phyloP scores from a whole-genome alignment of 2,329 filamentous ascomycete species.

The Pseudogymnoascus sp. region DNA sequence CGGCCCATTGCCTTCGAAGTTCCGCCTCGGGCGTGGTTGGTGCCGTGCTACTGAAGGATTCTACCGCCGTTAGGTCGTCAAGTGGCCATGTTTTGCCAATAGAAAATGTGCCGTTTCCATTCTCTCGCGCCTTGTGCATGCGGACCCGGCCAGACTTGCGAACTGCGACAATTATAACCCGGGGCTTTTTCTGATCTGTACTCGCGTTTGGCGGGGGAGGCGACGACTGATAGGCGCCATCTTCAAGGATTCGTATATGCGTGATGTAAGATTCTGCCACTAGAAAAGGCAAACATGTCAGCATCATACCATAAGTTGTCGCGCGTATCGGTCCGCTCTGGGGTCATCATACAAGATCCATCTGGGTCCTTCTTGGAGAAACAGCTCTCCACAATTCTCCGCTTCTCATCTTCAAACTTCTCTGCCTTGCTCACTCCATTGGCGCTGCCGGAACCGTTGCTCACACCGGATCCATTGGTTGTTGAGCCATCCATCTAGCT shows the following conservation, averaged over 20 bases:
- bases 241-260: constrained; percentile 87
- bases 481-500: constrained; percentile 29
- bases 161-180: constrained; percentile 89
- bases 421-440: constrained; percentile 43
- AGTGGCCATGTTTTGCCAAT: constrained; percentile 98
- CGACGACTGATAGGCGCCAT: constrained; percentile 69
- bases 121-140: constrained; percentile 96
- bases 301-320: constrained; percentile 9
- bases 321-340: constrained; percentile 12
- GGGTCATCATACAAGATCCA: constrained; percentile 62
- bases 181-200: constrained; percentile 71
- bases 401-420: constrained; percentile 93
- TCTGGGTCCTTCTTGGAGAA: constrained; percentile 85
- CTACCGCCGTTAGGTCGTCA: constrained; percentile 77
- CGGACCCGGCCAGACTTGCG: constrained; percentile 86
- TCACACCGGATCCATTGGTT: constrained; percentile 28
- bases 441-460: constrained; percentile 20
- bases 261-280: constrained; percentile 95
- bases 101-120: constrained; percentile 86
- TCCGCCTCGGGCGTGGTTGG: constrained; percentile 53
- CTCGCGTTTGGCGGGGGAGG: constrained; percentile 76
- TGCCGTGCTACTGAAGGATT: constrained; percentile 66
- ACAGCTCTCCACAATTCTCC: constrained; percentile 87
- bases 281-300: constrained; percentile 31
- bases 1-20: constrained; percentile 66